These are phyloP conservation scores for Eutrema yunnanense DNA, from an alignment of 345 rosid species.

Conservation along the genomic window DNA sequence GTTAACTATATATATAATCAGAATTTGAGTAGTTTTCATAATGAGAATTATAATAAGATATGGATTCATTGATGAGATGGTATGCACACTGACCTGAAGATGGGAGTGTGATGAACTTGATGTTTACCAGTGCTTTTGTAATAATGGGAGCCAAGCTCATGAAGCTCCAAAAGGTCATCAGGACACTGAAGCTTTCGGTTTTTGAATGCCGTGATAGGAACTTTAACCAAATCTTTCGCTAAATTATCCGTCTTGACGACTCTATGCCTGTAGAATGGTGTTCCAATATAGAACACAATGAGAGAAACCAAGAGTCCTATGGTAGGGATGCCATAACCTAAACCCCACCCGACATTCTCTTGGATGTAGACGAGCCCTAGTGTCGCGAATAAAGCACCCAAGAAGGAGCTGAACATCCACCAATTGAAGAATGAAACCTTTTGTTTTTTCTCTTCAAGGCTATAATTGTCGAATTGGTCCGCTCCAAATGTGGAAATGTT, in stretches of 20 bases:
- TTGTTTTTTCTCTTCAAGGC: constrained; percentile 49
- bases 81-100: constrained; percentile 46
- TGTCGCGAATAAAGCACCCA: constrained; percentile 73
- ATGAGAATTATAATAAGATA: too few species aligned
- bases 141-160: constrained; percentile 53
- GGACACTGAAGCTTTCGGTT: constrained; percentile 60
- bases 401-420: constrained; percentile 93
- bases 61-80: neutral
- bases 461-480: constrained; percentile 81
- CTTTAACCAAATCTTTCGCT: constrained; percentile 52
- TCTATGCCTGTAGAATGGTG: constrained; percentile 78
- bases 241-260: constrained; percentile 54
- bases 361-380: constrained; percentile 82
- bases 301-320: constrained; percentile 63
- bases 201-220: constrained; percentile 47
- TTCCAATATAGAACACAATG: constrained; percentile 68
- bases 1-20: neutral
- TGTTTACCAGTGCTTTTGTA: constrained; percentile 54
- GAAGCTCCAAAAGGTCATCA: constrained; percentile 39
- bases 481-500: constrained; percentile 95
- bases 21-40: neutral
- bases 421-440: constrained; percentile 89
- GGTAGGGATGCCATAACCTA: constrained; percentile 85
- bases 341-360: constrained; percentile 85
- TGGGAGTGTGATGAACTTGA: constrained; percentile 57